phyloP scores from a whole-genome alignment of 805 yeast genomes.

The Cyberlindnera meyerae region DNA sequence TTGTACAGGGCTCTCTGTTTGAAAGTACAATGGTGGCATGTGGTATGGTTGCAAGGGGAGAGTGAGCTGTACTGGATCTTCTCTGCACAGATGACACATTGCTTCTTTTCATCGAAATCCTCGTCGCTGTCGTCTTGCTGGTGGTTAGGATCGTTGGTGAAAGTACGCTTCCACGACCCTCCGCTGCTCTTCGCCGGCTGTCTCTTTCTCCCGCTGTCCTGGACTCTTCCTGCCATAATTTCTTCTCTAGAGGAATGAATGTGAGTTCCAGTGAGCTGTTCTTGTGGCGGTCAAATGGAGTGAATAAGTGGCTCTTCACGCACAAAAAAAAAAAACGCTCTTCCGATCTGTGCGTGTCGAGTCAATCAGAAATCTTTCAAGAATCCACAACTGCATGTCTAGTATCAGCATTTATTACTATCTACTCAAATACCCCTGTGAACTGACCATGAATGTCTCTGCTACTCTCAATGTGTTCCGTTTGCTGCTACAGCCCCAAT shows the following conservation, averaged over 20 bases:
- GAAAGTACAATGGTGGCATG: conserved; percentile 79
- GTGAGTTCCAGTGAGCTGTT: background rate
- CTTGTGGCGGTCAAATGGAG: too few relatives aligned
- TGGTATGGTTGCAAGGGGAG: conserved; percentile 78
- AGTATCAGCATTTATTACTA: too few relatives aligned
- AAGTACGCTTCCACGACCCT: conserved; percentile 19
- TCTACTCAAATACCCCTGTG: too few relatives aligned
- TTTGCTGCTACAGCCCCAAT: conserved; percentile 55
- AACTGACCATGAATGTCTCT: conserved; percentile 53
- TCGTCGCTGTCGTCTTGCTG: conserved; percentile 21
- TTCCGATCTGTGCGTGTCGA: too few relatives aligned
- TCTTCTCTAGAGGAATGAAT: background rate
- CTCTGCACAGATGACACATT: conserved; percentile 85
- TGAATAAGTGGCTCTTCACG: background rate
- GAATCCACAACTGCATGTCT: too few relatives aligned
- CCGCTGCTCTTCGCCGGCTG: conserved; percentile 2
- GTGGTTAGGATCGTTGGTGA: conserved; percentile 7
- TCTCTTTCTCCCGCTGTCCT: conserved; percentile 12
- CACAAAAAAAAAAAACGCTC: background rate
- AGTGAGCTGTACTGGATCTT: conserved; percentile 57
- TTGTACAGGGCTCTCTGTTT: conserved; percentile 77
- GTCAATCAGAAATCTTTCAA: too few relatives aligned
- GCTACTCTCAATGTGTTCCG: conserved; percentile 69
- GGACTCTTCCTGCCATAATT: conserved; percentile 6
- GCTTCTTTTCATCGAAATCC: conserved; percentile 36